A percentile compares a stretch with the other conserved stretches of the same genome.
phyloP scores from a whole-genome alignment of 1,284 basidiomycete species.

The Microbotryomycetes sp. region DNA sequence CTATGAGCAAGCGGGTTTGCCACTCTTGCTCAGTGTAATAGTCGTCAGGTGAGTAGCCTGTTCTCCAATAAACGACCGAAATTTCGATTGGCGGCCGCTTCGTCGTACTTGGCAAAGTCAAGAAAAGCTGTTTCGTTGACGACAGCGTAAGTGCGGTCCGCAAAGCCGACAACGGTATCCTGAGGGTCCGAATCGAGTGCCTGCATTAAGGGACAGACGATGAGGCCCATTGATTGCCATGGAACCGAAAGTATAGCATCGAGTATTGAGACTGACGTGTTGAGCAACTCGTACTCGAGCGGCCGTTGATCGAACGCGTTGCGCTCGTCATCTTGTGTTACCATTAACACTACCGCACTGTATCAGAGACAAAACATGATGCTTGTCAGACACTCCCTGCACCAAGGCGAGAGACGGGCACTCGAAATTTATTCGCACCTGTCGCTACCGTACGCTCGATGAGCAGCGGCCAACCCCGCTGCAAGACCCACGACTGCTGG shows the following conservation, averaged over 20 bases:
- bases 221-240: background rate
- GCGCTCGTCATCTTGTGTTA: constrained; percentile 82
- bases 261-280: constrained; percentile 54
- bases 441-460: constrained; percentile 58
- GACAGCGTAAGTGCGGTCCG: constrained; percentile 49
- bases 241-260: background rate
- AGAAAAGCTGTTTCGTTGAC: constrained; percentile 40
- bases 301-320: constrained; percentile 92
- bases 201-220: constrained; percentile 44
- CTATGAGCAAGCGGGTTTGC: constrained; percentile 64
- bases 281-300: constrained; percentile 77
- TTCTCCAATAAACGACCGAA: constrained; percentile 77
- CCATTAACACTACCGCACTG: constrained; percentile 74
- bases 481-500: constrained; percentile 64
- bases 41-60: constrained; percentile 81
- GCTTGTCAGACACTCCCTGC: background rate
- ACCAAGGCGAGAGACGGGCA: background rate
- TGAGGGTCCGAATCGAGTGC: constrained; percentile 63
- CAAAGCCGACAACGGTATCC: constrained; percentile 69
- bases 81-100: constrained; percentile 54
- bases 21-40: constrained; percentile 57
- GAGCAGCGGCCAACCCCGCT: constrained; percentile 70
- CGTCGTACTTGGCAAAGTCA: constrained; percentile 43
- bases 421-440: constrained; percentile 44
- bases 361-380: background rate